Base-by-base conservation (phyloP, 2,329 filamentous ascomycete genomes). In the Coniella lustricola region DNA sequence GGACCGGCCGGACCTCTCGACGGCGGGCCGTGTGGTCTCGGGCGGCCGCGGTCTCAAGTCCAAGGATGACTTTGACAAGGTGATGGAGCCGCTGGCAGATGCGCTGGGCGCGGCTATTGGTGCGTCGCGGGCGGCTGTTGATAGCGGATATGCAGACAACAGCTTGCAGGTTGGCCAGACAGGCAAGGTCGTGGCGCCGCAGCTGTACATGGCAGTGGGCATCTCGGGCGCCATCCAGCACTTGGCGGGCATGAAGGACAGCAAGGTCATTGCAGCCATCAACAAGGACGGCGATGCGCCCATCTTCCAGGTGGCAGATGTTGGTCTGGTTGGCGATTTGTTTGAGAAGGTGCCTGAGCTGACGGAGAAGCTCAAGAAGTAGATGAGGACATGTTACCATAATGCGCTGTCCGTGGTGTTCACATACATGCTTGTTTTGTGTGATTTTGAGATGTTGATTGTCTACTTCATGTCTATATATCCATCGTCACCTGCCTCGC, bases 201-300 rank as follows among this genome's bases (percentile, higher is more conserved):
- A 98, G 68, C 74, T 98, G 53, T 98, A 98, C 66, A 77, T 98
- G 58, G 94, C 90, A 46, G 90, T 91, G 12, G 93, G 93, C 62
- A 97, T 98, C 59, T 95, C 89, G 8, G 93, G 93, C 46, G 93
- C 93, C 18, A 98, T 98, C 59, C 93, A 98, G 72, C 93, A 98
- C 75, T 70, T 98, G 69, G 93, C 93, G 29, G 93, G 93, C 64
- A 98, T 98, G 93, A 98, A 98, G 79, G 93, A 98, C 65, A 96
- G 90, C 75, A 98, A 98, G 75, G 93, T 98, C 51, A 98, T 98
- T 71, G 93, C 91, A 18, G 89, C 89, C 13, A 97, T 98, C 64
- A 98, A 98, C 77, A 98, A 98, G 74, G 93, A 98, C 63, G 75
- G 83, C 4, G 93, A 98, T 68, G 93, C 93, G 49, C 93, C 93